Evolutionary conservation across 1,284 basidiomycete genomes (phyloP).

Genomic region (Termitomyces sp.): DNA sequence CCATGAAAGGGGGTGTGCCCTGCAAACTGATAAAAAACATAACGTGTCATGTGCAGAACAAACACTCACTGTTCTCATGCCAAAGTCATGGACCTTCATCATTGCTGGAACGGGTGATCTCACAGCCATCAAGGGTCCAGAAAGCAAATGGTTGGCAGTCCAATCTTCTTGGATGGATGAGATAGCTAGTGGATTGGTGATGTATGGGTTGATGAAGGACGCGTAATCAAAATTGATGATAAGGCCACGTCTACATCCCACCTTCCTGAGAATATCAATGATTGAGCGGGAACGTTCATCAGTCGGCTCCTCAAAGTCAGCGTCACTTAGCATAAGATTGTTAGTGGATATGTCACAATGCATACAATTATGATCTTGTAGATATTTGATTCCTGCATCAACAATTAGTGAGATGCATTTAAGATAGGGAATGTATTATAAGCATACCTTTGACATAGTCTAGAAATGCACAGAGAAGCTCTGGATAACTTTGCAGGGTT

Average conservation of each 20-base stretch:
- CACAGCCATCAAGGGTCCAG: not conserved
- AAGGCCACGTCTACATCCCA: not conserved
- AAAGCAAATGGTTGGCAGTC: no score
- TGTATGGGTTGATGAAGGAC: not conserved
- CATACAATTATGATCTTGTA: not conserved
- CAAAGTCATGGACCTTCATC: not conserved
- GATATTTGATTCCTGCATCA: not conserved
- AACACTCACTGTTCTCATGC: not conserved
- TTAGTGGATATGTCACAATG: not conserved
- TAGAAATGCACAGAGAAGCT: not conserved
- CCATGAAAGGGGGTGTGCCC: not conserved
- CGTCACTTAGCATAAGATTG: not conserved
- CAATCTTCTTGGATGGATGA: no score
- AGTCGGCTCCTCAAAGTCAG: not conserved
- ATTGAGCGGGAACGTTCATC: not conserved
- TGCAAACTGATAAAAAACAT: no score
- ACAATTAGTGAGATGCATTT: not conserved
- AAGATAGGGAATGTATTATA: not conserved
- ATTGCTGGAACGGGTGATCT: not conserved
- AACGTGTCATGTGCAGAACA: no score
- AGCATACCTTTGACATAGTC: not conserved
- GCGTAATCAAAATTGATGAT: not conserved
- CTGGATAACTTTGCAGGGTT: not conserved
- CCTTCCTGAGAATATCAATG: not conserved
- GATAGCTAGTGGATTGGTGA: not conserved